phyloP scores from a whole-genome alignment of 2,329 filamentous ascomycete species.

The Blastomyces silverae region DNA sequence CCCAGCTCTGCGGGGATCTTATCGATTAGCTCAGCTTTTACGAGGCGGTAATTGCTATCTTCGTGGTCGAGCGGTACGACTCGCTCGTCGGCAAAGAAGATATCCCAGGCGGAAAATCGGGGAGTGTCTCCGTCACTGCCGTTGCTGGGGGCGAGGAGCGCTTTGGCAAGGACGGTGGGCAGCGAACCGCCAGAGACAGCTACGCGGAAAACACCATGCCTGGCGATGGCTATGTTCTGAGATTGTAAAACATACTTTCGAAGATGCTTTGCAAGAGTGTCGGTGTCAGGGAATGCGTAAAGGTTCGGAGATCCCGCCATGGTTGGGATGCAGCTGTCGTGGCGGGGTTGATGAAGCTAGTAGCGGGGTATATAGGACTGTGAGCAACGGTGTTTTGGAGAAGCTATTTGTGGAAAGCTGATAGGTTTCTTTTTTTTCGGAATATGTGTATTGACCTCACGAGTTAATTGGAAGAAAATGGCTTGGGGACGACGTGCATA shows the following conservation, averaged over 20 bases:
- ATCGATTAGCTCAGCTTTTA: constrained; percentile 81
- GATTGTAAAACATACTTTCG: constrained; percentile 74
- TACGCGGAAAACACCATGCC: constrained; percentile 81
- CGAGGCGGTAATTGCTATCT: constrained; percentile 87
- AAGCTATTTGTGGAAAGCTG: not conserved
- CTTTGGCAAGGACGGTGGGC: constrained; percentile 77
- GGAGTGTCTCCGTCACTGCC: constrained; percentile 54
- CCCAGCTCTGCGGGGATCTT: constrained; percentile 67
- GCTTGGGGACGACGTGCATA: not conserved
- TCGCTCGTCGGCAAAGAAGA: constrained; percentile 98
- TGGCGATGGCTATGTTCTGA: constrained; percentile 70
- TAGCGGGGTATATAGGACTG: not conserved
- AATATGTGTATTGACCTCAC: not conserved
- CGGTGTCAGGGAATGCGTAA: constrained; percentile 67
- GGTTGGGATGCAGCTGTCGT: constrained; percentile 21
- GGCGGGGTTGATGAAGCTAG: constrained; percentile 6
- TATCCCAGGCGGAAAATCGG: constrained; percentile 84
- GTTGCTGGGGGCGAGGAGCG: constrained; percentile 58
- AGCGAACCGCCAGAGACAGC: constrained; percentile 91
- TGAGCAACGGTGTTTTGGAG: not conserved
- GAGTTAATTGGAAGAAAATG: not conserved
- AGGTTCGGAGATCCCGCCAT: constrained; percentile 49
- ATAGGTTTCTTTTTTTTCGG: not conserved
- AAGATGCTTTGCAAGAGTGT: constrained; percentile 67
- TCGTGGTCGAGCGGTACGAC: constrained; percentile 84